A percentile compares a stretch with the other conserved stretches of the same genome.
phyloP scores from a whole-genome alignment of 352 stramenopile species.

The Thraustochytrium striatum region DNA sequence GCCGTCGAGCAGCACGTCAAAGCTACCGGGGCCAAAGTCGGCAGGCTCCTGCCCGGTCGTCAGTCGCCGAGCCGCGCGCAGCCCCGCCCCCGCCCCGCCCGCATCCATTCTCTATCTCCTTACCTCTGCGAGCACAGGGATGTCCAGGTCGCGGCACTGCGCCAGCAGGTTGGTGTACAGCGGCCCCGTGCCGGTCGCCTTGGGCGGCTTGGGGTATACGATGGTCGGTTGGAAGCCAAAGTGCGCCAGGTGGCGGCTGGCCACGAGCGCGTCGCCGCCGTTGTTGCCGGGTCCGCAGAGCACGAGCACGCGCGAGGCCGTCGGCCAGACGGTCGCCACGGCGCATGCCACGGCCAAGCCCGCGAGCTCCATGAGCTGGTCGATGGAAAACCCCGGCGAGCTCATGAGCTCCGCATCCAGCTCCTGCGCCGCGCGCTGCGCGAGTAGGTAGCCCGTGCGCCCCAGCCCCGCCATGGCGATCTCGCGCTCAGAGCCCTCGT shows the following conservation, averaged over 20 bases:
- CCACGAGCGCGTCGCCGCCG: constrained; percentile 96
- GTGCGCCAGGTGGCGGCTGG: constrained; percentile 91
- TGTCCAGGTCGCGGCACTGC: constrained; percentile 69
- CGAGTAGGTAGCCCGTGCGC: constrained; percentile 18
- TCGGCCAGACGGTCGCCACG: constrained; percentile 68
- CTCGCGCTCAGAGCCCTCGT: too few relatives aligned
- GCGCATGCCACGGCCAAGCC: constrained; percentile 81
- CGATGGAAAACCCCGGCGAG: constrained; percentile 78
- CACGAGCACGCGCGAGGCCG: constrained; percentile 70
- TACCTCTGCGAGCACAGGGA: constrained; percentile 67
- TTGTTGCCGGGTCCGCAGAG: constrained; percentile 97
- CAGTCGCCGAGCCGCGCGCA: too few relatives aligned
- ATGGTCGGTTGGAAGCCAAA: constrained; percentile 90
- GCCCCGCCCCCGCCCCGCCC: too few relatives aligned
- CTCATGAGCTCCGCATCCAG: constrained; percentile 86
- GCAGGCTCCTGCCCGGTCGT: constrained; percentile 52
- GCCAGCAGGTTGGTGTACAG: constrained; percentile 64
- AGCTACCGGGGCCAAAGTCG: constrained; percentile 56
- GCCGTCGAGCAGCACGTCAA: constrained; percentile 91
- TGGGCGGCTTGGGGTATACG: constrained; percentile 57
- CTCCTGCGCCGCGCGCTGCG: constrained; percentile 52
- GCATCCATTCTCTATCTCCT: too few relatives aligned
- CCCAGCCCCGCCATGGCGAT: not conserved
- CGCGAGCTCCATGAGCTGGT: constrained; percentile 98
- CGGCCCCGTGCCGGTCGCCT: constrained; percentile 10